phyloP scores from a whole-genome alignment of 805 yeast species.

The Candida caryicola region DNA sequence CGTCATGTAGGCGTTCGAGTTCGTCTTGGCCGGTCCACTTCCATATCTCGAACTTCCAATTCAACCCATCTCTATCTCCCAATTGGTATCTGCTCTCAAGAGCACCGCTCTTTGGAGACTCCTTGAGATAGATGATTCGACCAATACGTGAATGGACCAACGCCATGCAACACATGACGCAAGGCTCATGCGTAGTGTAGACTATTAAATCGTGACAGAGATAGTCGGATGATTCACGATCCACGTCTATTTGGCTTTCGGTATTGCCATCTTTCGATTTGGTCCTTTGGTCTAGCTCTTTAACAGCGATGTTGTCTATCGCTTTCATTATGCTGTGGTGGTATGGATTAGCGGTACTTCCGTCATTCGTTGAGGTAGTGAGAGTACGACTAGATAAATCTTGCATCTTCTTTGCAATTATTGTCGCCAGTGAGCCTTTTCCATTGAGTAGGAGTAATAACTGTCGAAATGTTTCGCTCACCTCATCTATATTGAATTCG shows the following conservation, averaged over 20 bases:
- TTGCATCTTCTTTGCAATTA: conserved; percentile 58
- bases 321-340: conserved; percentile 77
- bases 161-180: conserved; percentile 97
- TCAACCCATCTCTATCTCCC: conserved; percentile 71
- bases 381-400: conserved; percentile 30
- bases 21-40: conserved; percentile 50
- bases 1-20: neutral
- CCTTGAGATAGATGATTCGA: conserved; percentile 57
- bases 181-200: conserved; percentile 92
- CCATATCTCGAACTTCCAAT: conserved; percentile 87
- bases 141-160: conserved; percentile 83
- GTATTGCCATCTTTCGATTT: conserved; percentile 1
- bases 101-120: conserved; percentile 38
- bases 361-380: conserved; percentile 40
- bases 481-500: conserved; percentile 40
- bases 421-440: conserved; percentile 47
- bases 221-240: conserved; percentile 43
- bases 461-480: conserved; percentile 2
- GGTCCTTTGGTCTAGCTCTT: conserved; percentile 43
- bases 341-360: conserved; percentile 44
- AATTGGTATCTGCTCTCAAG: conserved; percentile 71
- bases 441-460: conserved; percentile 5
- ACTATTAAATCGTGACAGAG: conserved; percentile 76
- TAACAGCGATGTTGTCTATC: conserved; percentile 58
- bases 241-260: too few relatives aligned